Percentiles rank a stretch among this genome's conserved stretches.
Conservation (phyloP, 768 basidiomycete genomes). For the Boletus vinaceobasis region DNA sequence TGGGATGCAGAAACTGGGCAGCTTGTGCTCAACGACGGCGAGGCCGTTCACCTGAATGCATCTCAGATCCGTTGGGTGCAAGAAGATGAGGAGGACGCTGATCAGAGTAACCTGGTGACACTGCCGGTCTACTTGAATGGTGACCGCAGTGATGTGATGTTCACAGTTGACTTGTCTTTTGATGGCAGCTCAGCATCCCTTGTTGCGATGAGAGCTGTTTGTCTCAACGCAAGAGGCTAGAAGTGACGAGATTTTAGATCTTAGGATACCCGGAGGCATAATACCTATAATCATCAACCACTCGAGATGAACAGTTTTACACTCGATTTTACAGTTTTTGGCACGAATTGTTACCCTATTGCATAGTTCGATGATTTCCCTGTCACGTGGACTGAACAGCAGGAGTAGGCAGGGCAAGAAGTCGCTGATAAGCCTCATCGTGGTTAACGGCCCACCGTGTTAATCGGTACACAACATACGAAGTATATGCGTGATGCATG, state of each 20-base stretch:
- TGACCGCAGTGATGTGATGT: constrained; percentile 85
- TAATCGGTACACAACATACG: no score
- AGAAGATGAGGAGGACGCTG: constrained; percentile 35
- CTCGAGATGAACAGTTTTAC: no score
- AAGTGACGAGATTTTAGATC: constrained; percentile 3
- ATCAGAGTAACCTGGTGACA: constrained; percentile 52
- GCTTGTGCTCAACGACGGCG: constrained; percentile 82
- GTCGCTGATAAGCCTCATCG: no score
- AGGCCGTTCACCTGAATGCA: constrained; percentile 70
- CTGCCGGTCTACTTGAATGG: constrained; percentile 92
- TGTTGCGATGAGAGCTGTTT: constrained; percentile 86
- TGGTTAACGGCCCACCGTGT: no score
- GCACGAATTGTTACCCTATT: no score
- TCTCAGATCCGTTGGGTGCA: constrained; percentile 90
- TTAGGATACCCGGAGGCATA: constrained; percentile 23
- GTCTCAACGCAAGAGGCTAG: constrained; percentile 78
- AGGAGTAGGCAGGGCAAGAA: no score
- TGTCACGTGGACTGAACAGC: no score
- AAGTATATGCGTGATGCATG: no score
- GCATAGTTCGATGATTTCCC: no score
- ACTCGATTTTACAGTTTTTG: no score
- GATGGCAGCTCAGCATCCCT: constrained; percentile 61
- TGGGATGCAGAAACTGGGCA: constrained; percentile 56
- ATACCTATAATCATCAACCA: constrained; percentile 19
- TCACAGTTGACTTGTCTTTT: constrained; percentile 83